phyloP scores from a whole-genome alignment of 2,329 filamentous ascomycete genomes.

The Zasmidium citrigriseum region DNA sequence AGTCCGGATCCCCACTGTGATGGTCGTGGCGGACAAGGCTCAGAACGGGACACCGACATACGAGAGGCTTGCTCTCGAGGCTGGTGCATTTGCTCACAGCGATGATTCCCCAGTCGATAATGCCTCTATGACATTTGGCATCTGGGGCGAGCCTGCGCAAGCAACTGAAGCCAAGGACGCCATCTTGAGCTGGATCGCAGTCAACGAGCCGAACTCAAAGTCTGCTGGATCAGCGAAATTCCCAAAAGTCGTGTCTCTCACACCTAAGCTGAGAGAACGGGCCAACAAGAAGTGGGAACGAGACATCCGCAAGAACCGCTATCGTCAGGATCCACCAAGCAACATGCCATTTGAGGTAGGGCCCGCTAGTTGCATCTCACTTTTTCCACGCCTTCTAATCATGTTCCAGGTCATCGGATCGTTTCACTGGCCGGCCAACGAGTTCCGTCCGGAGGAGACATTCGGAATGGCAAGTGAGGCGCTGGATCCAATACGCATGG shows the following conservation, averaged over 20 bases:
- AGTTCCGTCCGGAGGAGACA: slow-evolving; percentile 42
- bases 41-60: slow-evolving; percentile 1
- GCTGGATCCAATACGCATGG: slow-evolving; percentile 47
- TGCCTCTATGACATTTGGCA: slow-evolving; percentile 19
- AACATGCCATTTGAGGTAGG: slow-evolving; percentile 24
- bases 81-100: slow-evolving; percentile 25
- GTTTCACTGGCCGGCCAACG: slow-evolving; percentile 49
- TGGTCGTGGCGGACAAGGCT: slow-evolving; percentile 12
- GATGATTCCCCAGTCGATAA: slow-evolving; percentile 6
- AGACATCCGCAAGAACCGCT: slow-evolving; percentile 21
- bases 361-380: too few species aligned
- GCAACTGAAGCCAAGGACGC: slow-evolving; percentile 19
- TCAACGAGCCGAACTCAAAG: neutral
- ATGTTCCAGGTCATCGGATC: slow-evolving; percentile 38
- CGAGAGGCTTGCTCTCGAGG: slow-evolving; percentile 19
- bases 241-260: slow-evolving; percentile 25
- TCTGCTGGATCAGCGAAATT: slow-evolving; percentile 13
- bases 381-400: too few species aligned
- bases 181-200: slow-evolving; percentile 25
- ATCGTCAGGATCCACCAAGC: slow-evolving; percentile 28
- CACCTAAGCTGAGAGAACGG: slow-evolving; percentile 18
- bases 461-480: slow-evolving; percentile 46
- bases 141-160: slow-evolving; percentile 28
- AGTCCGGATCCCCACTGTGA: slow-evolving; percentile 23
- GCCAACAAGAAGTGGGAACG: slow-evolving; percentile 27